phyloP scores from a whole-genome alignment of 768 basidiomycete species.

The Kwoniella dendrophila region DNA sequence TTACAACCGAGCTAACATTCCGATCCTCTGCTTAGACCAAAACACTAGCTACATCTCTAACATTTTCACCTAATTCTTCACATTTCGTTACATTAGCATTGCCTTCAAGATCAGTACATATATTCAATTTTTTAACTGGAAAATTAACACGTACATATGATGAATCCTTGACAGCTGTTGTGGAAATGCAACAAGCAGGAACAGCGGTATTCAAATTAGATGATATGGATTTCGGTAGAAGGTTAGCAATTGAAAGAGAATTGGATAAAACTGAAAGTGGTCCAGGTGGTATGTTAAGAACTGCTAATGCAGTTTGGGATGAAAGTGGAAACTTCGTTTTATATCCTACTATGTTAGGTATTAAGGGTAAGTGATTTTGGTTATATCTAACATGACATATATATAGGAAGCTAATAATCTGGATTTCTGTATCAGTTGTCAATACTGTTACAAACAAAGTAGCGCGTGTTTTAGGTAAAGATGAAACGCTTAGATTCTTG shows the following conservation, averaged over 20 bases:
- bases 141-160: constrained; percentile 92
- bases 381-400: too few relatives aligned
- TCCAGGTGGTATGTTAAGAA: constrained; percentile 60
- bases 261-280: constrained; percentile 67
- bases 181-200: constrained; percentile 99
- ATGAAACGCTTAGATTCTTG: constrained; percentile 87
- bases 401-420: too few relatives aligned
- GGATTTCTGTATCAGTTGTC: constrained; percentile 68
- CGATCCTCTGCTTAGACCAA: constrained; percentile 67
- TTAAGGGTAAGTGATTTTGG: constrained; percentile 83
- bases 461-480: constrained; percentile 82
- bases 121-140: constrained; percentile 87
- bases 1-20: neutral
- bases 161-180: constrained; percentile 85
- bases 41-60: constrained; percentile 86
- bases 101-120: constrained; percentile 88
- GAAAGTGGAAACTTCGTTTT: constrained; percentile 93
- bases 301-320: constrained; percentile 94
- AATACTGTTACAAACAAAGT: constrained; percentile 95
- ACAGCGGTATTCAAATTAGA: constrained; percentile 89
- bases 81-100: constrained; percentile 88
- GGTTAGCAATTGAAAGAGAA: constrained; percentile 89
- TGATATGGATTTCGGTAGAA: constrained; percentile 98
- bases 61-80: constrained; percentile 82
- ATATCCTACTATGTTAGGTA: constrained; percentile 89